Evolutionary conservation across 1,284 basidiomycete genomes (phyloP).

Genomic region (Moniliophthora roreri): DNA sequence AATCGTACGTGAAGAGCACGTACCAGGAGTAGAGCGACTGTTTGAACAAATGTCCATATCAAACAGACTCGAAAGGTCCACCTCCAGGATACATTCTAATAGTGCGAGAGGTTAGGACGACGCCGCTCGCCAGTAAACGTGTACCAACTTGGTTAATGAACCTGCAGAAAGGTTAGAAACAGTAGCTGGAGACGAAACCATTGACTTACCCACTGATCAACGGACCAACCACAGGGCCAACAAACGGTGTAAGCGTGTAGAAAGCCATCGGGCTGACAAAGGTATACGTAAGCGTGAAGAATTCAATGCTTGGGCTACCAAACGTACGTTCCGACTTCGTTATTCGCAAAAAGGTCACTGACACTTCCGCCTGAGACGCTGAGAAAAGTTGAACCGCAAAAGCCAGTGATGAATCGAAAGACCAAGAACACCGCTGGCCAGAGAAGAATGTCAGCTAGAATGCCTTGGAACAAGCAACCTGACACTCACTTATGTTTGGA

Average conservation of each 20-base stretch:
- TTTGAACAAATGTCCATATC: slow-evolving; percentile 59
- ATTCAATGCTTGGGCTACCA: neutral
- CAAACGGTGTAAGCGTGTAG: slow-evolving; percentile 70
- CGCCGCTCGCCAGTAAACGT: slow-evolving; percentile 9
- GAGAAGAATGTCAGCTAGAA: slow-evolving; percentile 17
- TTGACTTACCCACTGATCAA: slow-evolving; percentile 54
- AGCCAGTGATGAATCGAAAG: slow-evolving; percentile 73
- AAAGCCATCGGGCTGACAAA: slow-evolving; percentile 24
- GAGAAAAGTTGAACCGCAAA: slow-evolving; percentile 73
- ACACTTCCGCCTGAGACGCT: slow-evolving; percentile 81
- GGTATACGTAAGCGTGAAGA: neutral
- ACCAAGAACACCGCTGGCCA: slow-evolving; percentile 52
- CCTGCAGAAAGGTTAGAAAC: slow-evolving; percentile 13
- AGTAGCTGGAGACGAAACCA: neutral
- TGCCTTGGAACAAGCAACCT: neutral
- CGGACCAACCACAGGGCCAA: slow-evolving; percentile 73
- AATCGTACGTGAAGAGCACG: slow-evolving; percentile 15
- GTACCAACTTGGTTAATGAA: slow-evolving; percentile 39
- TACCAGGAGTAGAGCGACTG: slow-evolving; percentile 49
- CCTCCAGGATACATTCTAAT: slow-evolving; percentile 66
- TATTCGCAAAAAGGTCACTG: slow-evolving; percentile 70
- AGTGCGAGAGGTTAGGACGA: slow-evolving; percentile 33
- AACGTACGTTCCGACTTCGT: slow-evolving; percentile 63
- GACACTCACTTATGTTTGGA: slow-evolving; percentile 48
- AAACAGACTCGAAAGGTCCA: slow-evolving; percentile 76